Evolutionary conservation across 2,329 filamentous ascomycete genomes (phyloP), one percentile per base, ranked within the genome.

Genomic region (Salinomyces thailandicus): DNA sequence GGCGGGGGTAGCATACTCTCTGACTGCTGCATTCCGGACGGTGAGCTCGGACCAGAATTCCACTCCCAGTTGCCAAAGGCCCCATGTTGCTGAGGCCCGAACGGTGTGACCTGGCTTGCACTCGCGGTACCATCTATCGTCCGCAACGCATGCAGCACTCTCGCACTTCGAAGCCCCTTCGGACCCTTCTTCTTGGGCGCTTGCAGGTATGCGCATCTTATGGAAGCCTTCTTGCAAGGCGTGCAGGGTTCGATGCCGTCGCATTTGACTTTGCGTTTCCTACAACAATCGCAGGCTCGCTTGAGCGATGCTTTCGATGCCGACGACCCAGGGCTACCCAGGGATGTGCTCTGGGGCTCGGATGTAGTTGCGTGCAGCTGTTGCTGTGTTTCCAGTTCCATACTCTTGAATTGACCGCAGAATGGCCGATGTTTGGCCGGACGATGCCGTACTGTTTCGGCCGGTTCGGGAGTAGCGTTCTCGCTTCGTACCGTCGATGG

Each of bases 131-230:
- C 51, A 37, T 59, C 54, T 31, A 59, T 59, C 22, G 45, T 41
- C 8, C 57, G 49, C 27, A 59, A 36, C 4, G 53, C 55, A 43
- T 58, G 54, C 14, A 59, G 40, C 12, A 59, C 57, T 28, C 52
- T 43, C 5, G 53, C 53, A 38, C 53, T 57, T 16, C 57, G 41
- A 39, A 59, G 37, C 7, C 57, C 55, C 31, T 59, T 59, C 5
- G 57, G 57, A 1, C 57, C 57, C 37, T 59, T 59, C 50, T 59
- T 59, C 46, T 55, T 57, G 7, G 55, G 50, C 16, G 53, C 49
- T 34, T 58, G 53, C 6, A 59, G 46, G 37, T 59, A 59, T 28
- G 54, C 54, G 41, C 57, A 59, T 42, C 51, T 42, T 31, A 59
- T 56, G 5, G 46, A 39, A 3, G 57, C 55, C 42, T 59, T 59